Conservation (phyloP, 441 rosid genomes). For the Erodium texanum region DNA sequence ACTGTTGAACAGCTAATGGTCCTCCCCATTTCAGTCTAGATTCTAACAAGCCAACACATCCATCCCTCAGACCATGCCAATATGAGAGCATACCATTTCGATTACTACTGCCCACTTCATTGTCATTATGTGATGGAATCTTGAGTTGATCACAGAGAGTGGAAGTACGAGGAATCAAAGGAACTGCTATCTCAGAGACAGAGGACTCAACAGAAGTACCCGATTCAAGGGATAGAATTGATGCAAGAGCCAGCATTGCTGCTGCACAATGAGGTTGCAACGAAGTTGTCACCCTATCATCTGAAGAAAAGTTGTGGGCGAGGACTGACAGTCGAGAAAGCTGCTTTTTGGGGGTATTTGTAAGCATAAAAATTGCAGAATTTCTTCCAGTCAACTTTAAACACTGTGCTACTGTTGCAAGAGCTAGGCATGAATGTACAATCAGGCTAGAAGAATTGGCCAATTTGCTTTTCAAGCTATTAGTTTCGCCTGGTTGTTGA, state of each 20-base stretch:
- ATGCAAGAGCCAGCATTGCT: slow-evolving; percentile 91
- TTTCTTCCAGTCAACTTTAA: slow-evolving; percentile 74
- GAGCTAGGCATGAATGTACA: slow-evolving; percentile 56
- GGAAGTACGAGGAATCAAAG: slow-evolving; percentile 83
- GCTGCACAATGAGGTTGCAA: slow-evolving; percentile 67
- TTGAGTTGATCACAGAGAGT: slow-evolving; percentile 70
- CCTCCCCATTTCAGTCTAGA: slow-evolving; percentile 82
- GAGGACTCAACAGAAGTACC: slow-evolving; percentile 71
- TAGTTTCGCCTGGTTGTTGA: slow-evolving; percentile 46
- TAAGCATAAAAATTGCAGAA: slow-evolving; percentile 80
- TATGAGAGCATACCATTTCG: slow-evolving; percentile 42
- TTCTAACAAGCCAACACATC: slow-evolving; percentile 88
- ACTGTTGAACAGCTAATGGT: slow-evolving; percentile 72
- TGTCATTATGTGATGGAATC: slow-evolving; percentile 37
- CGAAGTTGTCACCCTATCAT: slow-evolving; percentile 47
- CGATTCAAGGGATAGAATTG: slow-evolving; percentile 82
- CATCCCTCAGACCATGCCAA: slow-evolving; percentile 91
- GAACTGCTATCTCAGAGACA: slow-evolving; percentile 64
- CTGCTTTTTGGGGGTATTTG: slow-evolving; percentile 79
- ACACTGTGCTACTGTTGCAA: slow-evolving; percentile 77
- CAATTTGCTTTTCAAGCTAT: slow-evolving; percentile 46
- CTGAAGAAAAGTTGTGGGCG: slow-evolving; percentile 58
- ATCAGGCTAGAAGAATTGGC: slow-evolving; percentile 46
- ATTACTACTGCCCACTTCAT: slow-evolving; percentile 24
- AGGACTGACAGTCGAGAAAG: slow-evolving; percentile 68